Conservation (phyloP, 371 early-diverging fungal genomes). For the Amoeboaphelidium protococcarum region DNA sequence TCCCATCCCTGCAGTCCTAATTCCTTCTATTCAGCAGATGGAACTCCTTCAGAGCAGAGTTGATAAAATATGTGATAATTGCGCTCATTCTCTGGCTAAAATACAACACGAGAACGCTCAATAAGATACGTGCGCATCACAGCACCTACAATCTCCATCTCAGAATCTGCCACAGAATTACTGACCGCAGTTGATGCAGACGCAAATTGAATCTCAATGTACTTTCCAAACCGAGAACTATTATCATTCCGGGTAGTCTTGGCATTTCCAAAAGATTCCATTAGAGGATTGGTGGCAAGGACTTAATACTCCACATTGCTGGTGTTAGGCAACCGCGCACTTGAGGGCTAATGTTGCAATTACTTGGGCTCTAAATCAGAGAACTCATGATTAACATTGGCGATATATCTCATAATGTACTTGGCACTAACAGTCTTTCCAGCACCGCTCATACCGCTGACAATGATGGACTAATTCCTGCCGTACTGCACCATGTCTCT, state of each 20-base stretch:
- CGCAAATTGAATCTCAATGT: slow-evolving; percentile 15
- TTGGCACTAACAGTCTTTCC: slow-evolving; percentile 21
- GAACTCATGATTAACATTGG: slow-evolving; percentile 5
- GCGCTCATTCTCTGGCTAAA: slow-evolving; percentile 8
- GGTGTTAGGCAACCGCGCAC: no score
- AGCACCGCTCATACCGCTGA: slow-evolving; percentile 21
- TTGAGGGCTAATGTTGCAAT: no score
- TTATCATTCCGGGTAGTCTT: slow-evolving; percentile 19
- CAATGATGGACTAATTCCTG: slow-evolving; percentile 16
- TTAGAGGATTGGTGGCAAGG: slow-evolving; percentile 79
- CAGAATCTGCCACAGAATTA: no score
- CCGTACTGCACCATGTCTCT: slow-evolving; percentile 8
- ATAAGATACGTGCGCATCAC: slow-evolving; percentile 16
- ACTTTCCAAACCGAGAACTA: slow-evolving; percentile 18
- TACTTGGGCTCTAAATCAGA: no score
- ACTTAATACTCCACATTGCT: slow-evolving; percentile 19
- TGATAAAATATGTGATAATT: slow-evolving; percentile 21
- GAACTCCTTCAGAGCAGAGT: slow-evolving; percentile 5
- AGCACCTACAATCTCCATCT: slow-evolving; percentile 10
- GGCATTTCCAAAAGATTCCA: slow-evolving; percentile 52
- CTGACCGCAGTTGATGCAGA: no score
- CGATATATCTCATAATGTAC: slow-evolving; percentile 14
- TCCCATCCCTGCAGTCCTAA: background rate
- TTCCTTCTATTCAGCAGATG: slow-evolving; percentile 1
- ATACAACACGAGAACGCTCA: slow-evolving; percentile 14